Base-by-base conservation (phyloP, 768 basidiomycete genomes). In the Chlorophyllum brunneum region DNA sequence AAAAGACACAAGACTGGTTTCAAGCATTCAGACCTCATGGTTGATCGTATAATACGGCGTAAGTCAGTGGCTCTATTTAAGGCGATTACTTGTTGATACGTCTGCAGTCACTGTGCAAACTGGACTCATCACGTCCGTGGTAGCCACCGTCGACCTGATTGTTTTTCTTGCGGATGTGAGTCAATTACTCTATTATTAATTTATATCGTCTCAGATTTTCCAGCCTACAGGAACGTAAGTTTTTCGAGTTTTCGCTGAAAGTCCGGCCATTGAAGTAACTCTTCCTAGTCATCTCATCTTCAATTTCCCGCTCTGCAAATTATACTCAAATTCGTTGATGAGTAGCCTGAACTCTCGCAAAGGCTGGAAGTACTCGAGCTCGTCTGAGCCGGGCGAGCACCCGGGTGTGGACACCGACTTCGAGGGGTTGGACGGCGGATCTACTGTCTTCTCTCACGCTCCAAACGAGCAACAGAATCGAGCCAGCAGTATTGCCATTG, bases 281-380 rank as follows among this genome's bases (percentile, higher is more conserved):
- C 23, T 27, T n/a, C n/a, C 7, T 53, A 73, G 71, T 31, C 68
- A 74, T 56, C 60, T 74, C 3, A 59, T 67, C 11, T 70, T 72
- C 60, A 70, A 69, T 59, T 64, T 72, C 41, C 65, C 66, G 5
- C 66, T 73, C 13, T 65, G 69, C 36, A 74, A 74, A 58, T 60
- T 76, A 7, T 72, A 72, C 57, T 69, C 70, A 18, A 74, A 72
- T 60, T 68, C 68, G 1, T 61, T 74, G 26, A 65, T 76, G 68
- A 72, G 72, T 40, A 70, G 59, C 30, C 57, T 73, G 45, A 71
- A 73, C 41, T 63, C 66, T 7, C 57, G 69, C 18, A 59, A 58
- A 37, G 65, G 66, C 26, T 71, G 69, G 70, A 57, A 61, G 24
- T 56, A 58, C 20, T 38, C 22, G 31, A 50, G 20, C 10, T 27